phyloP scores from a whole-genome alignment of 768 basidiomycete genomes.

The Gloeostereum incarnatum region DNA sequence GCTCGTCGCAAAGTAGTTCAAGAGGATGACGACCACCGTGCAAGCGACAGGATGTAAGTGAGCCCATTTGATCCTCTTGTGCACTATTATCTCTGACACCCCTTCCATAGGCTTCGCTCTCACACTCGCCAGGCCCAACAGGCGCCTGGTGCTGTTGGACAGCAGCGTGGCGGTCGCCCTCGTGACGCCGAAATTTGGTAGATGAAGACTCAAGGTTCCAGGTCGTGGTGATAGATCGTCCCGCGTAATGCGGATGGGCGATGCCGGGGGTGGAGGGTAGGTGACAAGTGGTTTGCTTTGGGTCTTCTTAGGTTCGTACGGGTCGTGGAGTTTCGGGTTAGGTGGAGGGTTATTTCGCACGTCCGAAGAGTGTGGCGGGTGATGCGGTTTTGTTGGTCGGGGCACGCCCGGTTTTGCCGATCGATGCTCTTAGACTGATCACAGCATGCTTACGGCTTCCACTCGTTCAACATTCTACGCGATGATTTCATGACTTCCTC shows the following conservation, averaged over 20 bases:
- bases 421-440: no score
- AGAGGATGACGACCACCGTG: conserved; percentile 78
- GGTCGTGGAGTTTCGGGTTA: conserved; percentile 22
- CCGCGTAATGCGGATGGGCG: conserved; percentile 36
- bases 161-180: conserved; percentile 32
- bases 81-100: conserved; percentile 6
- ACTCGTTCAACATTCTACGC: conserved; percentile 15
- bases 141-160: conserved; percentile 38
- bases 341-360: conserved; percentile 23
- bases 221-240: conserved; percentile 22
- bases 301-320: no score
- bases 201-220: conserved; percentile 20
- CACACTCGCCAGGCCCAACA: conserved; percentile 80
- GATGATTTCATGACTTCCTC: conserved; percentile 7
- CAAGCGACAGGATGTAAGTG: conserved; percentile 76
- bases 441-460: conserved; percentile 19
- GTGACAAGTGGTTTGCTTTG: conserved; percentile 24
- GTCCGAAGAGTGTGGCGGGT: conserved; percentile 3
- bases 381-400: conserved; percentile 18
- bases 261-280: conserved; percentile 39
- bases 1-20: conserved; percentile 75
- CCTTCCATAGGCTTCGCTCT: conserved; percentile 64
- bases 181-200: conserved; percentile 51
- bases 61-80: conserved; percentile 9
- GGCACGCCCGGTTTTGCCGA: conserved; percentile 31